phyloP scores from a whole-genome alignment of 1,284 basidiomycete species.

The Leccinum cinnamomeum region DNA sequence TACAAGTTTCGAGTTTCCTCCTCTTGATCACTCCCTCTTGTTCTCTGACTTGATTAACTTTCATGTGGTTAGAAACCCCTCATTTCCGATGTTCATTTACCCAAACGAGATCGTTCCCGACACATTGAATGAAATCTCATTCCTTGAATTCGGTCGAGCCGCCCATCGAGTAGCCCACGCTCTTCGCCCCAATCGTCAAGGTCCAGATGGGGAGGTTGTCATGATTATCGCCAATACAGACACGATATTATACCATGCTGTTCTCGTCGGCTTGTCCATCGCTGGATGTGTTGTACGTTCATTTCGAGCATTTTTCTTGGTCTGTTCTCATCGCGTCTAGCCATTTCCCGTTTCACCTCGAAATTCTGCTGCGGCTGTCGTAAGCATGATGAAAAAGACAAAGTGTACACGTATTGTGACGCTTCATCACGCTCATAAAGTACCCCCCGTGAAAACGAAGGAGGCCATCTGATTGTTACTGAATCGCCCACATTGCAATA shows the following conservation, averaged over 20 bases:
- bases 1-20: too few relatives aligned
- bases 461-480: slow-evolving; percentile 10
- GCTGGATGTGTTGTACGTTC: not conserved
- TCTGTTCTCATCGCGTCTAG: not conserved
- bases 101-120: too few relatives aligned
- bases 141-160: not conserved
- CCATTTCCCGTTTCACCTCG: not conserved
- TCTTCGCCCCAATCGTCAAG: not conserved
- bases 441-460: slow-evolving; percentile 1
- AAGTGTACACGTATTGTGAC: slow-evolving; percentile 34
- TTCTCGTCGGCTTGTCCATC: not conserved
- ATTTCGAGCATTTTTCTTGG: not conserved
- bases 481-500: slow-evolving; percentile 32
- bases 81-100: too few relatives aligned
- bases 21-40: too few relatives aligned
- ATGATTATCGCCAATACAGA: not conserved
- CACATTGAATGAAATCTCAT: not conserved
- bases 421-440: slow-evolving; percentile 27
- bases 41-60: too few relatives aligned
- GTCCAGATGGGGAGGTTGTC: not conserved
- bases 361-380: not conserved
- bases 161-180: too few relatives aligned
- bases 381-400: slow-evolving; percentile 28
- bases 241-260: not conserved
- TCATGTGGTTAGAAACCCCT: too few relatives aligned